phyloP scores from a whole-genome alignment of 441 rosid genomes.

The Populus tomentosa region DNA sequence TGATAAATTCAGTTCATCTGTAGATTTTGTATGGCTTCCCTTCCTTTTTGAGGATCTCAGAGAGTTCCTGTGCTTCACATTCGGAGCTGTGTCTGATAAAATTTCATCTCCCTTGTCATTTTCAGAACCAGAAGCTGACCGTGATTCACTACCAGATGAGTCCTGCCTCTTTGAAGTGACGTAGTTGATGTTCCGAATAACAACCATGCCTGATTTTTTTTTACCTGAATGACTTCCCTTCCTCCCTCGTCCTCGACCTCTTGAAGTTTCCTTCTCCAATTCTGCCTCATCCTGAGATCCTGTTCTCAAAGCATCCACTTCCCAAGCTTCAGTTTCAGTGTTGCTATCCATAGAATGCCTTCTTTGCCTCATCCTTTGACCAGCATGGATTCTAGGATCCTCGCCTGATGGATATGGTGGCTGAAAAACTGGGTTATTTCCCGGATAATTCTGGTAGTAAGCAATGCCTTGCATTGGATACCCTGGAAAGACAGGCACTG shows the following conservation, averaged over 20 bases:
- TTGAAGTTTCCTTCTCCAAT: conserved; percentile 33
- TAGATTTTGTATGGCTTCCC: conserved; percentile 23
- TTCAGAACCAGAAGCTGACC: conserved; percentile 54
- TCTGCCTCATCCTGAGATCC: conserved; percentile 46
- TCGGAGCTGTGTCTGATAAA: conserved; percentile 19
- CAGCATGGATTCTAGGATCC: conserved; percentile 48
- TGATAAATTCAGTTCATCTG: conserved; percentile 24
- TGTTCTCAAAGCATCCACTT: conserved; percentile 32
- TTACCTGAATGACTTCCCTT: conserved; percentile 47
- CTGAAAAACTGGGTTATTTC: conserved; percentile 56
- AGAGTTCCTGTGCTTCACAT: conserved; percentile 27
- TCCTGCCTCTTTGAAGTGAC: conserved; percentile 61
- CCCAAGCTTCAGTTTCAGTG: conserved; percentile 44
- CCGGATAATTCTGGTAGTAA: conserved; percentile 67
- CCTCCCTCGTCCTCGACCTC: conserved; percentile 27
- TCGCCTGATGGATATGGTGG: conserved; percentile 62
- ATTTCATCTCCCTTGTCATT: conserved; percentile 43
- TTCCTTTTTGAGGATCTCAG: conserved; percentile 34
- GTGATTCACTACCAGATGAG: conserved; percentile 52
- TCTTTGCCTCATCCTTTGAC: conserved; percentile 49
- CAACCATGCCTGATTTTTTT: conserved; percentile 70
- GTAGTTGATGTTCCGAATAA: conserved; percentile 83
- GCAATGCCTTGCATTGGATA: conserved; percentile 85
- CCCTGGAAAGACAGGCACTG: conserved; percentile 75
- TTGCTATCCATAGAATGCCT: conserved; percentile 57